A percentile compares a stretch with the other conserved stretches of the same genome.
Evolutionary conservation across 805 yeast species (phyloP).

Genomic region (Metschnikowia orientalis): DNA sequence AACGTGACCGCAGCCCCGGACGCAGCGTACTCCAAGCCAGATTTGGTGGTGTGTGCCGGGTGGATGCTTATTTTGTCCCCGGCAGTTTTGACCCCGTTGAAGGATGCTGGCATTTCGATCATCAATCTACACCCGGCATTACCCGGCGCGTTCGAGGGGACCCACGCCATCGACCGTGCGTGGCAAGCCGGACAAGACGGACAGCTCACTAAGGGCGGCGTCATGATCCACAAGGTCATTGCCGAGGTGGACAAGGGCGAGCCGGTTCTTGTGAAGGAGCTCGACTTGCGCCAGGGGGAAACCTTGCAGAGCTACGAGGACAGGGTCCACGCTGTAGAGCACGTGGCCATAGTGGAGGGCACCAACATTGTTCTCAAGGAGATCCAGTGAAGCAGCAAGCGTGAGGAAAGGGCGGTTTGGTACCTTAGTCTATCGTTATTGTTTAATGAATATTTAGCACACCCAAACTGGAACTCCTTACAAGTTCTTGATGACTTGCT

Average conservation of each 20-base stretch:
- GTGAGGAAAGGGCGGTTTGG: not conserved
- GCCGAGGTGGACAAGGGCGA: slow-evolving; percentile 93
- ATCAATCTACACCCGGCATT: slow-evolving; percentile 95
- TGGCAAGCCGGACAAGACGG: slow-evolving; percentile 94
- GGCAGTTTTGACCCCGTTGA: slow-evolving; percentile 63
- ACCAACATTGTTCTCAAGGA: slow-evolving; percentile 56
- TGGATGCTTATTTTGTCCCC: slow-evolving; percentile 94
- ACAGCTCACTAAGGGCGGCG: slow-evolving; percentile 71
- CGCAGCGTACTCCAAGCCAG: slow-evolving; percentile 52
- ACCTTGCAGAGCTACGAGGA: slow-evolving; percentile 72
- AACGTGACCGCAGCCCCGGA: slow-evolving; percentile 29
- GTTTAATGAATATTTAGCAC: slow-evolving; percentile 12
- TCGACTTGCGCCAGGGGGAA: slow-evolving; percentile 69
- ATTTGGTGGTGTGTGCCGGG: slow-evolving; percentile 93
- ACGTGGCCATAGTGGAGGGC: slow-evolving; percentile 90
- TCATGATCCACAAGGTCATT: slow-evolving; percentile 96
- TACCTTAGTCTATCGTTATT: slow-evolving; percentile 6
- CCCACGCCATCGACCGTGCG: slow-evolving; percentile 94
- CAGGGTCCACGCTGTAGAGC: slow-evolving; percentile 82
- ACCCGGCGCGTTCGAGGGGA: slow-evolving; percentile 96
- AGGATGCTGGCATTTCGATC: slow-evolving; percentile 60
- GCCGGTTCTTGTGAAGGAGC: slow-evolving; percentile 78
- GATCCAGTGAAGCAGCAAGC: slow-evolving; percentile 14
- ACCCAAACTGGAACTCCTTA: slow-evolving; percentile 24
- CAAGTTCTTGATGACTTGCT: slow-evolving; percentile 79